phyloP scores from a whole-genome alignment of 495 filamentous ascomycete genomes.

The Hyaloscypha hepaticicola region DNA sequence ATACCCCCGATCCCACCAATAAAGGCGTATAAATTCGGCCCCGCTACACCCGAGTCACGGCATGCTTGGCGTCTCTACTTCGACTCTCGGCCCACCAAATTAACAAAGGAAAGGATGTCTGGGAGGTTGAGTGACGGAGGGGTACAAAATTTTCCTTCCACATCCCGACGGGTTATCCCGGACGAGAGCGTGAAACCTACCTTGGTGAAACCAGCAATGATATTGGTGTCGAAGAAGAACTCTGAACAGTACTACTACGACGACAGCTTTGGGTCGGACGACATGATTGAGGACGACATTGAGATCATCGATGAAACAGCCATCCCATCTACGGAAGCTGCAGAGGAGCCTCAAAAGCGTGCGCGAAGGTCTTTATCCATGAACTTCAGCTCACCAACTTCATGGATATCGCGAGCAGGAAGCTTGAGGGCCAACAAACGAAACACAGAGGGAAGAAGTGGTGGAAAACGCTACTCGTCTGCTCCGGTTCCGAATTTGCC shows the following conservation, averaged over 20 bases:
- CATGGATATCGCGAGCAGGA: slow-evolving; percentile 49
- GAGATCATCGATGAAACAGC: slow-evolving; percentile 1
- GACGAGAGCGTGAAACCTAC: slow-evolving; percentile 27
- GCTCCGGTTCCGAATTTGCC: slow-evolving; percentile 36
- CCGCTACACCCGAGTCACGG: slow-evolving; percentile 22
- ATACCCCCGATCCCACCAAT: slow-evolving; percentile 1
- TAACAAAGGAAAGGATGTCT: slow-evolving; percentile 39
- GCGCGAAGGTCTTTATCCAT: slow-evolving; percentile 51
- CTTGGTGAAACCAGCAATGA: slow-evolving; percentile 29
- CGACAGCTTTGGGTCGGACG: slow-evolving; percentile 22
- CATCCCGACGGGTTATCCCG: slow-evolving; percentile 36
- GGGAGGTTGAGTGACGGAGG: slow-evolving; percentile 31
- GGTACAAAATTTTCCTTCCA: slow-evolving; percentile 28
- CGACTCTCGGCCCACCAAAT: slow-evolving; percentile 36
- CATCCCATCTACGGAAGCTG: slow-evolving; percentile 9
- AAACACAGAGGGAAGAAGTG: slow-evolving; percentile 31
- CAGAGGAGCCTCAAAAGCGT: slow-evolving; percentile 30
- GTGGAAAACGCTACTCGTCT: slow-evolving; percentile 45
- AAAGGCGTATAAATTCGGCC: slow-evolving; percentile 4
- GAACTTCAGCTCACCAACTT: slow-evolving; percentile 50
- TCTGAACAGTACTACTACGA: slow-evolving; percentile 20
- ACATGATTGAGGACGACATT: slow-evolving; percentile 20
- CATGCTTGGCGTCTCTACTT: slow-evolving; percentile 49
- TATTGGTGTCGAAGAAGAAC: slow-evolving; percentile 14
- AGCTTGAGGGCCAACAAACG: slow-evolving; percentile 49